Evolutionary conservation across 2,329 filamentous ascomycete genomes (phyloP).

Genomic region (Hypoxylon sp.): DNA sequence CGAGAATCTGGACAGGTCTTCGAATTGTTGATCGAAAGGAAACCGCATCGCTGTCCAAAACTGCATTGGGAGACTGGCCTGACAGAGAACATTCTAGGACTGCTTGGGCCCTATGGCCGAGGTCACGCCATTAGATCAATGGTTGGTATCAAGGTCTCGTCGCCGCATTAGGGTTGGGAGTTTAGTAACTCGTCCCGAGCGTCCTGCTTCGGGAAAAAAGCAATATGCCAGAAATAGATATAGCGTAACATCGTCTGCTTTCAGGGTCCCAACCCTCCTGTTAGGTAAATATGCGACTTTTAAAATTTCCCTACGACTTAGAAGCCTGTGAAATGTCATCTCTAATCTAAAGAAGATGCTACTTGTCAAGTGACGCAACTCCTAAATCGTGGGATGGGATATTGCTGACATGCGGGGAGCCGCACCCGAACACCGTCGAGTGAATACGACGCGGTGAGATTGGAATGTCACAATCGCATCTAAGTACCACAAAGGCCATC

Average conservation of each 20-base stretch:
- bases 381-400: conserved; percentile 13
- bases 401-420: conserved; percentile 24
- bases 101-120: conserved; percentile 22
- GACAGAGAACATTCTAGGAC: conserved; percentile 32
- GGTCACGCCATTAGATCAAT: conserved; percentile 38
- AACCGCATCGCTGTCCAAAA: conserved; percentile 9
- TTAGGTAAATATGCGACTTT: conserved; percentile 7
- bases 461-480: neutral
- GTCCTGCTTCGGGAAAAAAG: conserved; percentile 37
- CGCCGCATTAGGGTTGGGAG: conserved; percentile 31
- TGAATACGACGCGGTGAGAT: conserved; percentile 14
- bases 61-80: conserved; percentile 34
- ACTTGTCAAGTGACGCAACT: conserved; percentile 35
- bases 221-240: conserved; percentile 41
- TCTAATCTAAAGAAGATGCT: conserved; percentile 9
- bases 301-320: conserved; percentile 1
- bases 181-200: conserved; percentile 29
- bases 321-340: conserved; percentile 15
- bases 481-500: conserved; percentile 15
- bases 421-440: conserved; percentile 19
- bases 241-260: conserved; percentile 37
- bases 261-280: conserved; percentile 29
- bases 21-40: conserved; percentile 11
- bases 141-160: conserved; percentile 31
- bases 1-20: conserved; percentile 40